phyloP scores from a whole-genome alignment of 306 rosid genomes.

The Oxytropis ochrocephala region DNA sequence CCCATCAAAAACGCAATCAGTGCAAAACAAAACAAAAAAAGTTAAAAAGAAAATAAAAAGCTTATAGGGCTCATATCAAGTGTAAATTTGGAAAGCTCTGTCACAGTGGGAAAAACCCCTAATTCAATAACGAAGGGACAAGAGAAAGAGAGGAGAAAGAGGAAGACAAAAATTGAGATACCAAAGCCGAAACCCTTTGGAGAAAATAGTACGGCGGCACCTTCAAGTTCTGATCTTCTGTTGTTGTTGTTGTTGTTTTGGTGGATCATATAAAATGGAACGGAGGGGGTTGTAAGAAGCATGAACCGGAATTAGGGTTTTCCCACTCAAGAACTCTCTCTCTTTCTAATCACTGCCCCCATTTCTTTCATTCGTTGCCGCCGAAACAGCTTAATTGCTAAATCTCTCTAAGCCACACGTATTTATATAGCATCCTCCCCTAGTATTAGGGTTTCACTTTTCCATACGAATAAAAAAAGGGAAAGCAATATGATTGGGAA shows the following conservation, averaged over 20 bases:
- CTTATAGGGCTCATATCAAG: conserved; percentile 70
- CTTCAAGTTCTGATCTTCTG: conserved; percentile 3
- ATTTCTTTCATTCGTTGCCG: neutral
- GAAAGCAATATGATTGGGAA: too few relatives aligned
- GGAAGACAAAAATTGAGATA: conserved; percentile 20
- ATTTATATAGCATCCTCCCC: neutral
- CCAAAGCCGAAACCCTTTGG: conserved; percentile 32
- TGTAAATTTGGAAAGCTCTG: conserved; percentile 40
- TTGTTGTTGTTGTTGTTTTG: too few relatives aligned
- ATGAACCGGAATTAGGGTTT: neutral
- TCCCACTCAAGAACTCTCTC: conserved; percentile 81
- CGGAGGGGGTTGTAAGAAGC: neutral
- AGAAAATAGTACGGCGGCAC: conserved; percentile 37
- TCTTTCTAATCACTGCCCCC: conserved; percentile 72
- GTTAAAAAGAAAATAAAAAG: neutral
- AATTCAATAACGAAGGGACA: neutral
- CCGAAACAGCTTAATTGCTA: neutral
- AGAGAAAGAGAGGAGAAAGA: neutral
- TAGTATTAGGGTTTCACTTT: neutral
- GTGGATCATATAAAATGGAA: neutral
- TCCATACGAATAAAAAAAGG: neutral
- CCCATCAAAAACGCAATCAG: conserved; percentile 23
- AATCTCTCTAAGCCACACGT: neutral
- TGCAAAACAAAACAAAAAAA: conserved; percentile 21
- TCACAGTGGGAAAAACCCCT: conserved; percentile 40